Base-by-base conservation (phyloP, 2,329 filamentous ascomycete genomes). In the Cryphonectria parasitica region DNA sequence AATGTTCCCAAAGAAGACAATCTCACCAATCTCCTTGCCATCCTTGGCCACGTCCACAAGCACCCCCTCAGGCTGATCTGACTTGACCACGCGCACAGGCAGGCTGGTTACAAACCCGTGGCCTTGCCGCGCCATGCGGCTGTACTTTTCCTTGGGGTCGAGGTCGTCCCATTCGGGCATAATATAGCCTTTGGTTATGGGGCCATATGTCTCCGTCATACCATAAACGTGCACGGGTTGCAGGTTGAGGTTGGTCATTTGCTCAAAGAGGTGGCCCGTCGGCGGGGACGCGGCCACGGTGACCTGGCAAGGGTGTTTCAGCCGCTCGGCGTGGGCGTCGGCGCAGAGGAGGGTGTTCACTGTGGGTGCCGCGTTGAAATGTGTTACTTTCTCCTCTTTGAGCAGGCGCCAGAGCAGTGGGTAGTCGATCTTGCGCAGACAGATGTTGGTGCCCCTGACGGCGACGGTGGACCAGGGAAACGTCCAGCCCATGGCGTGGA, bases 311-410 rank as follows among this genome's bases (percentile, higher is more conserved):
- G 90, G 88, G 1, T 89, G 82, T 0, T 89, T 84, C 0, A 99
- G 85, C 64, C 81, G 87, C 74, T 87, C 88, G 2, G 96, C 95
- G 79, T 94, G 91, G 56, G 90, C 86, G 3, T 92, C 88, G 17
- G 91, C 91, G 78, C 96, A 97, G 2, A 99, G 88, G 0, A 98
- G 83, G 0, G 95, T 99, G 79, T 98, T 98, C 67, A 99, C 96
- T 0, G 96, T 99, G 0, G 96, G 96, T 0, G 95, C 96, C 0
- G 95, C 95, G 77, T 95, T 97, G 83, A 97, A 98, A 80, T 99
- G 96, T 0, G 94, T 98, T 74, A 99, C 92, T 8, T 88, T 85
- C 80, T 98, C 93, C 67, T 94, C 88, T 77, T 94, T 97, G 45
- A 99, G 83, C 4, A 99, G 83, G 64, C 88, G 88, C 96, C 96